Evolutionary conservation across 1,284 basidiomycete species (phyloP), one percentile per base, ranked within the genome.

Genomic region (Ganoderma multipileum): DNA sequence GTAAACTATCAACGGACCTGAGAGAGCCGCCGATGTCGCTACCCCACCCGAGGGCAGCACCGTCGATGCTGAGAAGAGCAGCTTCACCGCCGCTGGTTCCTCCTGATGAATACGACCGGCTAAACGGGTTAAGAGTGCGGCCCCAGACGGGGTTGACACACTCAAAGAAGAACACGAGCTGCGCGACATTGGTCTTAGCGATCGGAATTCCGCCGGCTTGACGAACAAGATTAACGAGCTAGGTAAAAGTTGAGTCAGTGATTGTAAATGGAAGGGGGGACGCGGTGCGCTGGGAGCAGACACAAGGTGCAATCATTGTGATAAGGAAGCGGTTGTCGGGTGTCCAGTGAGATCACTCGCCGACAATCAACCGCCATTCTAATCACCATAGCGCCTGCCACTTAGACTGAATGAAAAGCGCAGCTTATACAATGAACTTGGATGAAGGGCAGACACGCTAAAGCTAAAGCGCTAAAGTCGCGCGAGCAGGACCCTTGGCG

Each of bases 91-190:
- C 95, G 5, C 90, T 90, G 54, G 89, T 91, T 4, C 95, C 95
- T 28, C 95, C 95, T 63, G 84, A 87, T 0, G 91, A 91, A 75
- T 91, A 90, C 1, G 82, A 78, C 12, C 83, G 78, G 68, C 85
- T 87, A 81, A 89, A 89, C 0, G 95, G 95, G 76, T 96, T 95
- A 39, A 82, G 81, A 0, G 93, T 89, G 16, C 85, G 81, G 0
- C 94, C 94, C 84, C 91, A 97, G 7, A 96, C 80, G 2, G 94
- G 93, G 76, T 97, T 97, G n/a, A 79, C 81, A 76, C 94, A 95
- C 79, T 97, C 95, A 74, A 95, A 96, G 2, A 92, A 87, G 68
- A 96, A 87, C 85, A 97, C 89, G 0, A 94, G 95, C 80, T 96
- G 92, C 2, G 89, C 87, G 23, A 93, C 84, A 76, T 96, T 96